Base-by-base conservation (phyloP, 1,139 yeast genomes). In the Groenewaldozyma sp. region DNA sequence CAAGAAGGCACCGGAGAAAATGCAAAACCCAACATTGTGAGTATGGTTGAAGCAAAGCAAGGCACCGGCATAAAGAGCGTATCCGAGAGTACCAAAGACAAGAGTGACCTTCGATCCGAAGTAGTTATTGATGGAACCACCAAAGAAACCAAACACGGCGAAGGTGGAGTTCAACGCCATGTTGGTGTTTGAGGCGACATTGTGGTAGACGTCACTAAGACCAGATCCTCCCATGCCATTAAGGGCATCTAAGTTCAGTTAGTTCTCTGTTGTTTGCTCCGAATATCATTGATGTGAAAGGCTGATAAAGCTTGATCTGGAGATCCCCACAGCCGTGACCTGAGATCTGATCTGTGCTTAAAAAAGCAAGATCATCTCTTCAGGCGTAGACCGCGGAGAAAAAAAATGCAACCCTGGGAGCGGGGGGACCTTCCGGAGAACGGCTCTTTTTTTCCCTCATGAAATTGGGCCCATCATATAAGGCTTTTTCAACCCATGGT, bases 1-100 rank as follows among this genome's bases (percentile, higher is more conserved):
- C 45, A 76, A 65, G 53, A 68, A 68, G 14, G 79, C 81, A 42
- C 80, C 79, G 13, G 79, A 69, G 45, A 73, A 72, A 40, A 75
- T 69, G 40, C 73, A 74, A 53, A 73, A 76, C 2, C 76, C 80
- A 16, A 58, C 59, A 50, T 74, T 74, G 45, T 63, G 55, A 44
- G 65, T 71, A 49, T 71, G 71, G 51, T 65, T 62, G 56, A 62
- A 74, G 42, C 70, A 65, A 43, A 76, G 60, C 40, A 74, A 67
- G 16, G 78, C 65, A 19, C 70, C 73, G 38, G 75, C 65, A 55
- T 76, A 76, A 41, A 76, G 45, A 34, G 74, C 69, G 54, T 76
- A 76, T 33, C 81, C 80, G 35, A 67, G 49, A 39, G 78, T 76
- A 39, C 82, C 81, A 46, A 73, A 55, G 45, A 69, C 61, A 34